A percentile compares a stretch with the other conserved stretches of the same genome.
Conservation (phyloP, 2,329 filamentous ascomycete genomes). For the Colletotrichum gloeosporioides region DNA sequence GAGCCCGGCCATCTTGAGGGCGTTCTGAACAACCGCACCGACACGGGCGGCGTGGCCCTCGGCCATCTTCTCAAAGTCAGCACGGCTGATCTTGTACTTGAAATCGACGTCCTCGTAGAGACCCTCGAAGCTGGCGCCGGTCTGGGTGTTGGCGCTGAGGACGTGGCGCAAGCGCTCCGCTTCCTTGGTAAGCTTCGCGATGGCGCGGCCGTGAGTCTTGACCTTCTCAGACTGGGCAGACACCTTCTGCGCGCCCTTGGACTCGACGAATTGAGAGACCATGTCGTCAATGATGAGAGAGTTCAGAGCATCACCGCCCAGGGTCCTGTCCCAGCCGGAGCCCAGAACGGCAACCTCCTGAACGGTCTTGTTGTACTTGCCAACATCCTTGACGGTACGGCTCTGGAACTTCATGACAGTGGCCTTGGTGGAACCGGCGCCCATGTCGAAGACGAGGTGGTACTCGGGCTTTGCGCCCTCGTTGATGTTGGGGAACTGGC, state of each 20-base stretch:
- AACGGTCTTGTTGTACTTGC: conserved; percentile 93
- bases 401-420: conserved; percentile 91
- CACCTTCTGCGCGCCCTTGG: conserved; percentile 69
- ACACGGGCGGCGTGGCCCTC: conserved; percentile 73
- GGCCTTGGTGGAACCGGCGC: conserved; percentile 90
- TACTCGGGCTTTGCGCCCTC: conserved; percentile 88
- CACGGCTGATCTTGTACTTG: conserved; percentile 83
- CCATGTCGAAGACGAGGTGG: conserved; percentile 97
- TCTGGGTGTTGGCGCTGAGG: conserved; percentile 90
- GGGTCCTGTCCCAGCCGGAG: conserved; percentile 84
- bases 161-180: conserved; percentile 87
- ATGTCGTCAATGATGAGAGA: conserved; percentile 89
- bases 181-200: conserved; percentile 92
- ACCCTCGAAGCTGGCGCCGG: conserved; percentile 81
- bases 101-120: conserved; percentile 93
- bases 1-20: conserved; percentile 76
- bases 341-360: conserved; percentile 94
- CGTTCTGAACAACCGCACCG: conserved; percentile 71
- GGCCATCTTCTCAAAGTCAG: conserved; percentile 82
- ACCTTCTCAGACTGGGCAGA: conserved; percentile 68
- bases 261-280: conserved; percentile 77
- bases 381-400: conserved; percentile 86
- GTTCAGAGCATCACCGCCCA: conserved; percentile 91
- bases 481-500: conserved; percentile 84
- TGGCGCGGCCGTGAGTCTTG: conserved; percentile 78